Base-by-base conservation (phyloP, 768 basidiomycete species). In the Tylopilus vinaceipallidus region DNA sequence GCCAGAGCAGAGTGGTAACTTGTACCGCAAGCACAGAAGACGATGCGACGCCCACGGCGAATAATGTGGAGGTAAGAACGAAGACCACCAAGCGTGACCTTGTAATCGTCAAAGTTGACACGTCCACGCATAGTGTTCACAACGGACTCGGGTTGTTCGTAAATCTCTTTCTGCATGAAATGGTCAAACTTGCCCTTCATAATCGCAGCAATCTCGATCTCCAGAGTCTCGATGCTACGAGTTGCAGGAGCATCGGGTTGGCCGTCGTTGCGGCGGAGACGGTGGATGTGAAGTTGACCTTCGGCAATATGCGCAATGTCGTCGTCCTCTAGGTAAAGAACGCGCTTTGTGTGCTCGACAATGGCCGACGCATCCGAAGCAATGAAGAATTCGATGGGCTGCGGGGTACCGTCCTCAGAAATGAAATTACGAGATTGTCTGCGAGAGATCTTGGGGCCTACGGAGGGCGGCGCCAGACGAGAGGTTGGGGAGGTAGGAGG, bases 121-220 rank as follows among this genome's bases (percentile, higher is more conserved):
- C 97, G 93, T 53, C 97, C 97, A 81, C 97, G 90, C 97, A 99
- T 99, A 43, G 97, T 99, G 81, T 99, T 99, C 73, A 98, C 93
- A 55, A 98, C 97, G 23, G 93, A 95, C 66, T 99, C 97, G 43
- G 97, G 95, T 70, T 98, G 95, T 67, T 98, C 91, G 76, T 93
- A 98, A 61, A 98, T 98, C 72, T 99, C 97, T 76, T 99, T 99
- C 70, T 98, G 95, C 97, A 99, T 99, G 75, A 99, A 99, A 67
- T 95, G 95, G 66, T 92, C 92, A 68, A 98, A 99, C 71, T 94
- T 92, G 66, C 97, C 97, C 80, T 99, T 99, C 97, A 98, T 98
- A 75, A 99, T 98, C 58, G 95, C 97, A n/a, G 95, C 95, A 39
- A 99, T 83, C 72, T 99, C 97, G 57, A 99, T 84, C 73, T 98